Conservation (phyloP, 2,329 filamentous ascomycete species). For the Parascedosporium putredinis region DNA sequence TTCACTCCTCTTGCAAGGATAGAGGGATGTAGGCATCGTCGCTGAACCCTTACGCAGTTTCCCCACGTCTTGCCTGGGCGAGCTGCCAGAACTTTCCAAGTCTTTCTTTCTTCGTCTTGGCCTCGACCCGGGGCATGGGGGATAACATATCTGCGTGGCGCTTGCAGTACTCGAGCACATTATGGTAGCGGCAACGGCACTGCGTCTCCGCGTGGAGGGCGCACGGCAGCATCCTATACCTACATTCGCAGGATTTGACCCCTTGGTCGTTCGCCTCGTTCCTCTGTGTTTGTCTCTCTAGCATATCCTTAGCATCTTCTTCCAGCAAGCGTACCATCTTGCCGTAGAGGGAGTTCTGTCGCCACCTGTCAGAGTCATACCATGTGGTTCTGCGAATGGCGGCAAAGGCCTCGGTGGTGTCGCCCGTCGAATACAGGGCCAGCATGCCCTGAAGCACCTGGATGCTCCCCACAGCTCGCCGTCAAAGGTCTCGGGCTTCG, state of each 20-base stretch:
- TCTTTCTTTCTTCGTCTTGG: background rate
- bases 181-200: background rate
- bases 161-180: background rate
- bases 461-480: slow-evolving; percentile 6
- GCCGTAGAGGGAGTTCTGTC: background rate
- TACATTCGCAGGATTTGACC: background rate
- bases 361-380: background rate
- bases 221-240: background rate
- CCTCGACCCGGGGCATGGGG: background rate
- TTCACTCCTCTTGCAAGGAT: too few relatives aligned
- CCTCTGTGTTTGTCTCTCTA: background rate
- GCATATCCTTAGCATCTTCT: background rate
- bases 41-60: too few relatives aligned
- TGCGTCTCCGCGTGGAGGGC: background rate
- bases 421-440: background rate
- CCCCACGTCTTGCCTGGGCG: too few relatives aligned
- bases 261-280: background rate
- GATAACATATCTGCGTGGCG: background rate
- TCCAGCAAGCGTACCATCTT: background rate
- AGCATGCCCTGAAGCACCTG: background rate
- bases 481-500: background rate
- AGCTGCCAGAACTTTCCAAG: background rate
- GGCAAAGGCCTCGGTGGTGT: background rate
- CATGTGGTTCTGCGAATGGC: background rate
- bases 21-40: too few relatives aligned